Evolutionary conservation across 495 filamentous ascomycete species (phyloP).

Genomic region (Aspergillus incahuasiensis): DNA sequence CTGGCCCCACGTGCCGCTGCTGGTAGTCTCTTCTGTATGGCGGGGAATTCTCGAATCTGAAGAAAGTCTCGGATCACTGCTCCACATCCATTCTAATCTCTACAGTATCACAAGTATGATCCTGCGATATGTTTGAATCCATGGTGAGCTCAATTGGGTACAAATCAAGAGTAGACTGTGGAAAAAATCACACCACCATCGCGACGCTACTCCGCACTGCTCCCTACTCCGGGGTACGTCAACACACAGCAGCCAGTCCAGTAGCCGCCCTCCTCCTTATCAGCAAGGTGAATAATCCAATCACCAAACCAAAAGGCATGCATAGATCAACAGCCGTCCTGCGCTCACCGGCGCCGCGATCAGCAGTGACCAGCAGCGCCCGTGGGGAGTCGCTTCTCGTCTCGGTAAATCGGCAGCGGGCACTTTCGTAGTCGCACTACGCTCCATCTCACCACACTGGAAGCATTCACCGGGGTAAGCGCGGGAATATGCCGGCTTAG

Average conservation of each 20-base stretch:
- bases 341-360: conserved; percentile 2
- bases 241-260: not conserved
- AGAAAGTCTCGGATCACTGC: not conserved
- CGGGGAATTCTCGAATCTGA: not conserved
- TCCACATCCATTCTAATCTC: not conserved
- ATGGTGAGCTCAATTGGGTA: no score
- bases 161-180: no score
- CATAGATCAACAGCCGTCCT: not conserved
- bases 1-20: conserved; percentile 2
- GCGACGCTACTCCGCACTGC: no score
- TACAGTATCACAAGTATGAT: no score
- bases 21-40: not conserved
- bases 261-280: not conserved
- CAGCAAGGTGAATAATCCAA: conserved; percentile 1
- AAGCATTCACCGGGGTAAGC: conserved; percentile 2
- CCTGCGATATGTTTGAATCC: no score
- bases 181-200: no score
- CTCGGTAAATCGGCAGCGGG: not conserved
- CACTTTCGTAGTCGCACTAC: not conserved
- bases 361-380: not conserved
- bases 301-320: not conserved
- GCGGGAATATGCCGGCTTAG: not conserved
- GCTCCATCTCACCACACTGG: not conserved
- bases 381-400: not conserved
- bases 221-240: not conserved